Base-by-base conservation (phyloP, 257 asterid species). In the Primulina tabacum region DNA sequence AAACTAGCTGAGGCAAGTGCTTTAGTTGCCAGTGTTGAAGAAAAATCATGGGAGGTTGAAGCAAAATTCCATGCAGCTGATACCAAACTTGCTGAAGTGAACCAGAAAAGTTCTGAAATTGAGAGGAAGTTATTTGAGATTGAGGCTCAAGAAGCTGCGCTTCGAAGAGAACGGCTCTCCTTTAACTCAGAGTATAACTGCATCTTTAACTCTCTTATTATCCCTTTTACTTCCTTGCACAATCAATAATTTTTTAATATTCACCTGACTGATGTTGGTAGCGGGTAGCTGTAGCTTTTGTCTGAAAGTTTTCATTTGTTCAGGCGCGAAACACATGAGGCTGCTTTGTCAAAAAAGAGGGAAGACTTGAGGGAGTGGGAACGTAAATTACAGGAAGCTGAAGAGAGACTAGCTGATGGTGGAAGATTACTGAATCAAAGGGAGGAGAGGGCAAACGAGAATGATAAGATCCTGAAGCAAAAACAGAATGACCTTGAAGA, bases 361-460 rank as follows among this genome's bases (percentile, higher is more conserved):
- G 99, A 91, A 74, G 99, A 94, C 79, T 69, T 88, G 62, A 84
- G 94, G 59, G 97, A 88, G 76, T 88, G 97, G 97, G 99, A 94
- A 74, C 78, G 73, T 60, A 94, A 86, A 70, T 82, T 94, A 67
- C 88, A 81, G 70, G 97, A 80, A 79, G 87, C 90, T 62, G 99
- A 91, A 86, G 96, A 89, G 80, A 85, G 94, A 75, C 77, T 91
- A 61, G 93, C 90, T 79, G 97, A 94, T 53, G 80, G 88, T 70
- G 84, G 95, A 78, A 82, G 93, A 76, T 82, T 94, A 79, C 88
- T 94, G 75, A 91, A 91, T 78, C 90, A 88, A 82, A 86, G 99
- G 83, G 99, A 94, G 82, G 92, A 88, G 77, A 85, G 87, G 75
- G 95, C 95, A 29, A 94, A 91, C 69, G 95, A 85, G 65, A 83